Conservation (phyloP, 2,329 filamentous ascomycete species). For the Ophiognomonia clavigignenti-juglandacearum region DNA sequence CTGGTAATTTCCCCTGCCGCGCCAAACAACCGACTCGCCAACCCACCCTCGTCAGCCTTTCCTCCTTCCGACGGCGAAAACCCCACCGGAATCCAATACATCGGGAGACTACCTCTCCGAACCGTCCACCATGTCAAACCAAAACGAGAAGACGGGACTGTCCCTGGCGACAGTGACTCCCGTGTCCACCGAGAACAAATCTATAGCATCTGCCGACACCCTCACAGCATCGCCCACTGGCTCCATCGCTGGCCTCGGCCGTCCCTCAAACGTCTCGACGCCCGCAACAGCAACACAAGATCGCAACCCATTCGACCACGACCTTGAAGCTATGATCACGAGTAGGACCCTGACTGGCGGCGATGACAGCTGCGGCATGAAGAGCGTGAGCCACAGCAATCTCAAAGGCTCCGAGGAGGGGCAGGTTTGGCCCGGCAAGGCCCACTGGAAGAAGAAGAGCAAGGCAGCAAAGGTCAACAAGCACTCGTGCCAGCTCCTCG, state of each 20-base stretch:
- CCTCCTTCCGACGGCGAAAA: too few species aligned
- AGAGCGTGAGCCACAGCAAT: constrained; percentile 28
- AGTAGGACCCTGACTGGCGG: constrained; percentile 9
- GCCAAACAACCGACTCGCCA: neutral
- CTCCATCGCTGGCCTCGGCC: constrained; percentile 6
- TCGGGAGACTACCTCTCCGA: too few species aligned
- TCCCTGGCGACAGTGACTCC: constrained; percentile 3
- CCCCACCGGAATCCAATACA: too few species aligned
- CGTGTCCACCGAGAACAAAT: neutral
- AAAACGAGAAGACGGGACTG: constrained; percentile 11
- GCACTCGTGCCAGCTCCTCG: constrained; percentile 48
- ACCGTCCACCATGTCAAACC: neutral
- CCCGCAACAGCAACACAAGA: constrained; percentile 36
- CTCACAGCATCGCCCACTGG: neutral
- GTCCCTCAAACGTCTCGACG: constrained; percentile 34
- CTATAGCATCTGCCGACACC: constrained; percentile 1
- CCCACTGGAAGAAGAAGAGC: constrained; percentile 56
- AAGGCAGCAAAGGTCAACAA: constrained; percentile 49
- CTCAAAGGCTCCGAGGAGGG: constrained; percentile 41
- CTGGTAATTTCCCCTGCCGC: neutral
- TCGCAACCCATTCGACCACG: constrained; percentile 51
- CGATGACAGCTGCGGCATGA: constrained; percentile 30
- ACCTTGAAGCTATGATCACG: constrained; percentile 50
- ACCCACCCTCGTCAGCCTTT: too few species aligned
- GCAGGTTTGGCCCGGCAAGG: constrained; percentile 55